These are phyloP conservation scores for Pythium rishiriense DNA, from an alignment of 352 stramenopile genomes.

Conservation along the genomic window DNA sequence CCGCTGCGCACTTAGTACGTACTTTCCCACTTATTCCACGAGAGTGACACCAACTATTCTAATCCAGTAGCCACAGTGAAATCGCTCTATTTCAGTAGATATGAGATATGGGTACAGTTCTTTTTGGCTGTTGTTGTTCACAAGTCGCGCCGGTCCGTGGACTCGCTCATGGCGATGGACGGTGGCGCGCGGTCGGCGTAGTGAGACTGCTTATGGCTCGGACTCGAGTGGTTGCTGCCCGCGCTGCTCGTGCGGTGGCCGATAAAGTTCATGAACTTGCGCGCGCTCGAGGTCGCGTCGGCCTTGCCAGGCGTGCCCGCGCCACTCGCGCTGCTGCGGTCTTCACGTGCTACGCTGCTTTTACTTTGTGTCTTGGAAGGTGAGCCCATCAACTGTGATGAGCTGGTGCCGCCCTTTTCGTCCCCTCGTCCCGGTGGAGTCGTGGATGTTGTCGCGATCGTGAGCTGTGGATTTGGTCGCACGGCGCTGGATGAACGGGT, in stretches of 20 bases:
- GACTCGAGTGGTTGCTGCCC: slow-evolving; percentile 7
- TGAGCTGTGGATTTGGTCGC: slow-evolving; percentile 4
- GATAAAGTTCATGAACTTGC: slow-evolving; percentile 28
- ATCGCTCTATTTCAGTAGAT: slow-evolving; percentile 1
- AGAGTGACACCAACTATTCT: slow-evolving; percentile 11
- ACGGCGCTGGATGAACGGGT: not conserved
- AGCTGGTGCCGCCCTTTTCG: not conserved
- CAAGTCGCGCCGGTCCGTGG: slow-evolving; percentile 4
- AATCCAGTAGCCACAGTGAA: slow-evolving; percentile 1
- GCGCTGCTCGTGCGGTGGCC: slow-evolving; percentile 7
- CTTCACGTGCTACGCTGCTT: not conserved
- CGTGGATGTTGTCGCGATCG: not conserved
- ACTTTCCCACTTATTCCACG: not conserved
- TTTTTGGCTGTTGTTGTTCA: not conserved
- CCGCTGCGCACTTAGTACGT: slow-evolving; percentile 17
- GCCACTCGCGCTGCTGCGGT: not conserved
- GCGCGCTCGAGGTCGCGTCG: slow-evolving; percentile 5
- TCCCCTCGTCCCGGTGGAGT: too few species aligned
- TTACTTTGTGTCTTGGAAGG: not conserved
- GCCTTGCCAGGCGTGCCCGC: slow-evolving; percentile 17
- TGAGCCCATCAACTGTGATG: slow-evolving; percentile 1
- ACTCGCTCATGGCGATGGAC: not conserved
- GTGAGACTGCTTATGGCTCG: slow-evolving; percentile 8
- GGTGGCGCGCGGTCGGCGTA: not conserved
- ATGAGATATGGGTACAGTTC: slow-evolving; percentile 12